These are phyloP conservation scores for Pythium myriotylum DNA, from an alignment of 352 stramenopile genomes.

Conservation along the genomic window DNA sequence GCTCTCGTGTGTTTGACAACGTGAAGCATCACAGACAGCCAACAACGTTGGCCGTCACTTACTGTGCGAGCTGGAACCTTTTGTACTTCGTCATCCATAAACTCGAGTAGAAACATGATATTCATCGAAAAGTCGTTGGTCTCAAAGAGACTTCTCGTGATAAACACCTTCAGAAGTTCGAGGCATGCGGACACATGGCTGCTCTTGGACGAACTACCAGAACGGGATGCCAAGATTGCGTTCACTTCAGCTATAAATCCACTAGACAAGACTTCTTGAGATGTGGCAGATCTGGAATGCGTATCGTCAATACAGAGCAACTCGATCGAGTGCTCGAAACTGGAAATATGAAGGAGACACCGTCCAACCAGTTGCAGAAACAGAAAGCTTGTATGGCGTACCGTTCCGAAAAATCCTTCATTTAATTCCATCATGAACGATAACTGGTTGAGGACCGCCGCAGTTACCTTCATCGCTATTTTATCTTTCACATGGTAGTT, in stretches of 20 bases:
- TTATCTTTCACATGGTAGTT: constrained; percentile 42
- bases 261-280: too few relatives aligned
- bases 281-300: too few relatives aligned
- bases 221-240: constrained; percentile 20
- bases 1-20: constrained; percentile 51
- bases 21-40: constrained; percentile 60
- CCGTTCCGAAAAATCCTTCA: constrained; percentile 49
- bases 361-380: constrained; percentile 49
- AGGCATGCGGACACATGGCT: constrained; percentile 41
- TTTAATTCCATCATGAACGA: constrained; percentile 47
- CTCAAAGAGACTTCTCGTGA: constrained; percentile 47
- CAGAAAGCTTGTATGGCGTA: constrained; percentile 57
- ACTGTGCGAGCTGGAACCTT: constrained; percentile 5
- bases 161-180: constrained; percentile 40
- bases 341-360: constrained; percentile 17
- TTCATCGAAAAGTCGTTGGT: constrained; percentile 64
- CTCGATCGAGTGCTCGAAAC: too few relatives aligned
- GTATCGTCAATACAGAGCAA: too few relatives aligned
- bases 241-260: background rate
- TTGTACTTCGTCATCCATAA: constrained; percentile 38
- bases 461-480: constrained; percentile 24
- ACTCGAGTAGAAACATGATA: constrained; percentile 66
- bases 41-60: constrained; percentile 52
- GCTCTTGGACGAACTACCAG: constrained; percentile 4
- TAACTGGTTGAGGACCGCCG: constrained; percentile 49